These are phyloP conservation scores for Jacaranda copaia DNA, from an alignment of 257 asterid species.

Conservation along the genomic window DNA sequence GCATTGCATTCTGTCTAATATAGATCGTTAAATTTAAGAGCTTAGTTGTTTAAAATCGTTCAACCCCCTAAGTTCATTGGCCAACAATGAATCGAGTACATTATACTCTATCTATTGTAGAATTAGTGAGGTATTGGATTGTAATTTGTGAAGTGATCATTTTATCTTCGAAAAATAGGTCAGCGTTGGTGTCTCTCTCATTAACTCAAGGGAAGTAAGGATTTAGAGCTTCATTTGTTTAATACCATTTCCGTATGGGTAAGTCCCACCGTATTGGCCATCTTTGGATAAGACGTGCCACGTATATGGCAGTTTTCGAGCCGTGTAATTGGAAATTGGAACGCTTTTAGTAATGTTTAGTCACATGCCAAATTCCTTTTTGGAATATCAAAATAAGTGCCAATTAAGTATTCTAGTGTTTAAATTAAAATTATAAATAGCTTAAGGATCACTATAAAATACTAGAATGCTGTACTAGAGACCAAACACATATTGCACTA, in stretches of 20 bases:
- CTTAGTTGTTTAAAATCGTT: no score
- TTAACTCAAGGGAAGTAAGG: constrained; percentile 23
- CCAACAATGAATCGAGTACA: no score
- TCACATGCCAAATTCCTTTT: constrained; percentile 8
- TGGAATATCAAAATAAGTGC: neutral
- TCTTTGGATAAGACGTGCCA: constrained; percentile 20
- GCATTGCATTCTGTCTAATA: no score
- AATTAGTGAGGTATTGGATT: no score
- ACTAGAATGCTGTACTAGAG: neutral
- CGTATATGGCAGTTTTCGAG: constrained; percentile 6
- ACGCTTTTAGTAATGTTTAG: neutral
- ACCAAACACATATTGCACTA: neutral
- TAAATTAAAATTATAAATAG: neutral
- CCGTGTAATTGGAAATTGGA: constrained; percentile 12
- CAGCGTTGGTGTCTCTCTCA: neutral
- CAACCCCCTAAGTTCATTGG: no score
- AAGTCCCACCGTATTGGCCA: constrained; percentile 18
- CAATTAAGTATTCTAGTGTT: neutral
- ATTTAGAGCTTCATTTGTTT: constrained; percentile 32
- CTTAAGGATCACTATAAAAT: no score
- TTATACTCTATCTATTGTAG: no score
- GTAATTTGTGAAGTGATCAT: neutral
- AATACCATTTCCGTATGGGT: neutral
- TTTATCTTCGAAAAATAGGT: constrained; percentile 29
- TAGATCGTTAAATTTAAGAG: no score